Base-by-base conservation (phyloP, 2,329 filamentous ascomycete species). In the Penicillium decumbens region DNA sequence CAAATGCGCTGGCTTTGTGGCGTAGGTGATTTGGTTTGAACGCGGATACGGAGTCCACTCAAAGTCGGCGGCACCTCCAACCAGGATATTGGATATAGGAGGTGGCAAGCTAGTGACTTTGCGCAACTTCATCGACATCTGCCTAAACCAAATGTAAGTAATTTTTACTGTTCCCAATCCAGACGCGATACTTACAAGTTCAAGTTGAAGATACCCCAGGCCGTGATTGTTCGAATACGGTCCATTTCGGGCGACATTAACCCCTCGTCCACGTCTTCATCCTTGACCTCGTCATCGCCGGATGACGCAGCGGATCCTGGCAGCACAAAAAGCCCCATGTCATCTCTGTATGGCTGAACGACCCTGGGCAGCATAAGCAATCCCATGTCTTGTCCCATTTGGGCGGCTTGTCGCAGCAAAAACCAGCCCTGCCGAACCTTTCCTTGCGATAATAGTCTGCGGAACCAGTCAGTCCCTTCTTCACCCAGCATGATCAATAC, bases 21-120 rank as follows among this genome's bases (percentile, higher is more conserved):
- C 38, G 47, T 57, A 66, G 9, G 57, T 57, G n/a, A 60, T 50
- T 6, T 64, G 56, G 37, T 65, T 68, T 15, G 59, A 61, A 18
- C 57, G 63, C 35, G 67, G 66, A 46, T 70, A 70, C 2, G 67
- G 65, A 9, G 40, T 59, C 67, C 67, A 70, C n/a, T 58, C 43
- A 35, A 58, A 41, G 30, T 59, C 53, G 32, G 59, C 42, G 20
- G 53, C 47, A 15, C 57, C 55, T 29, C 41, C 47, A 10, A 39
- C n/a, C 28, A 53, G 51, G 7, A 61, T 52, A 4, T 42, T 48
- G 6, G 40, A 53, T 9, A 45, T 46, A 4, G 67, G 65, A 23
- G 40, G 49, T 8, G 37, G 48, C 24, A 65, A 49, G 18, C 60
- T 56, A 25, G 58, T 35, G 4, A 50, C 41, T 35, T 49, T 66